Evolutionary conservation across 2,329 filamentous ascomycete species (phyloP).

Genomic region (Fusarium illudens): DNA sequence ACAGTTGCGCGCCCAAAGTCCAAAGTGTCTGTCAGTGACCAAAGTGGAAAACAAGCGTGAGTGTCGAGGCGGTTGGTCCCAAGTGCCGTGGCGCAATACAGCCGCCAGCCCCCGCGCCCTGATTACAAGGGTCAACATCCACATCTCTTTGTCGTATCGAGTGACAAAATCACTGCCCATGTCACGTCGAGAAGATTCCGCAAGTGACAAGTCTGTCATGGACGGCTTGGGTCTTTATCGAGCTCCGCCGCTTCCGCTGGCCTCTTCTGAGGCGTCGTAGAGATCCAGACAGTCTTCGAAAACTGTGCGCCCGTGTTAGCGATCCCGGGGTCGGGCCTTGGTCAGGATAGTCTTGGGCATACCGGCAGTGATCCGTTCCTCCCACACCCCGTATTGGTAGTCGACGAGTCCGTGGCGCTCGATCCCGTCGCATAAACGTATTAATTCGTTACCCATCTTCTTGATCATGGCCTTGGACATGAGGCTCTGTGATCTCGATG

Average conservation of each 20-base stretch:
- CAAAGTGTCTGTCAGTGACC: conserved; percentile 9
- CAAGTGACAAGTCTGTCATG: not conserved
- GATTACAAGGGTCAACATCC: conserved; percentile 9
- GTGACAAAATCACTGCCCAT: not conserved
- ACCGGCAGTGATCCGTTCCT: conserved; percentile 90
- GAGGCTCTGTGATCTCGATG: conserved; percentile 67
- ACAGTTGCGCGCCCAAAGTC: not conserved
- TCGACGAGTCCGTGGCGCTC: conserved; percentile 95
- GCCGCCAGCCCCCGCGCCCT: conserved; percentile 15
- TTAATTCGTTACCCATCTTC: conserved; percentile 82
- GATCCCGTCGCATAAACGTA: conserved; percentile 83
- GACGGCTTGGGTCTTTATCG: conserved; percentile 18
- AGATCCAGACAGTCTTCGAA: conserved; percentile 56
- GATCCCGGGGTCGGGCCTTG: not conserved
- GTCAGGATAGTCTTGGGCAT: conserved; percentile 51
- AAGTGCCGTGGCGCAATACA: conserved; percentile 15
- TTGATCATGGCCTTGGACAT: conserved; percentile 75
- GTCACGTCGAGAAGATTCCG: not conserved
- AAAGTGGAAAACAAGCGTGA: conserved; percentile 5
- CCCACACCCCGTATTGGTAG: conserved; percentile 96
- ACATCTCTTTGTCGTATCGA: not conserved
- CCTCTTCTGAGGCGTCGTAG: conserved; percentile 52
- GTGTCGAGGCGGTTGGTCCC: not conserved
- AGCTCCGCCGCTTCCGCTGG: conserved; percentile 43
- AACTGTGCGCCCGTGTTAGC: conserved; percentile 40